phyloP scores from a whole-genome alignment of 2,329 filamentous ascomycete genomes.

The Cladosporium sphaerospermum region DNA sequence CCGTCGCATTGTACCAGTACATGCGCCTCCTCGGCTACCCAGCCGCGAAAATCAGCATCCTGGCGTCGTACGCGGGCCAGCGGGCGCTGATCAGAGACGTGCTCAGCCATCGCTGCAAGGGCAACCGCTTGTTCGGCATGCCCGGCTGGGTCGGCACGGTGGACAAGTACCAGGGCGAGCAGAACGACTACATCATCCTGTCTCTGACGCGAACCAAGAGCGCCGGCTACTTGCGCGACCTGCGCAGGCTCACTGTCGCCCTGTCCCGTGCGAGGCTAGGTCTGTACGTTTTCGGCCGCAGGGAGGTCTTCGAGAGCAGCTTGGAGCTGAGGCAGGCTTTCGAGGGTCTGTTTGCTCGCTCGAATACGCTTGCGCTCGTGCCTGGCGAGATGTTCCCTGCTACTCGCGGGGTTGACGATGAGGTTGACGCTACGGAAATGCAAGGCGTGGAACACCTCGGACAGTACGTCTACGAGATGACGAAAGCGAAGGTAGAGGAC shows the following conservation, averaged over 20 bases:
- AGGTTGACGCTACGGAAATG: slow-evolving; percentile 64
- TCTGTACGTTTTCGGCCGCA: slow-evolving; percentile 83
- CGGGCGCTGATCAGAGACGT: slow-evolving; percentile 83
- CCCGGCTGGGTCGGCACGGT: slow-evolving; percentile 89
- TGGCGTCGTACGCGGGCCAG: slow-evolving; percentile 92
- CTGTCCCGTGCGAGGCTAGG: slow-evolving; percentile 87
- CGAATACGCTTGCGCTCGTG: slow-evolving; percentile 65
- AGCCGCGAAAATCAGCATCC: slow-evolving; percentile 72
- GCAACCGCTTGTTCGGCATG: slow-evolving; percentile 78
- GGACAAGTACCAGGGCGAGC: slow-evolving; percentile 98
- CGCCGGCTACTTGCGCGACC: slow-evolving; percentile 87
- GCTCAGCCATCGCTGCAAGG: slow-evolving; percentile 72
- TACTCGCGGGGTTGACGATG: slow-evolving; percentile 45
- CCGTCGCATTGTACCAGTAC: slow-evolving; percentile 91
- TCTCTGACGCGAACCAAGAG: slow-evolving; percentile 83
- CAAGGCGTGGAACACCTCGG: slow-evolving; percentile 89
- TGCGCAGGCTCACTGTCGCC: slow-evolving; percentile 88
- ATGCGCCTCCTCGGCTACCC: slow-evolving; percentile 95
- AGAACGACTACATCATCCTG: slow-evolving; percentile 96
- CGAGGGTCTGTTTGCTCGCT: slow-evolving; percentile 63
- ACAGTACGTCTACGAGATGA: slow-evolving; percentile 97
- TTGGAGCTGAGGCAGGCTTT: slow-evolving; percentile 86
- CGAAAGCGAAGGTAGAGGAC: slow-evolving; percentile 60
- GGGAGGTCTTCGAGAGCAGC: slow-evolving; percentile 80
- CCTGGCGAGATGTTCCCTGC: slow-evolving; percentile 83